phyloP scores from a whole-genome alignment of 306 rosid species.

The Glycine soja region DNA sequence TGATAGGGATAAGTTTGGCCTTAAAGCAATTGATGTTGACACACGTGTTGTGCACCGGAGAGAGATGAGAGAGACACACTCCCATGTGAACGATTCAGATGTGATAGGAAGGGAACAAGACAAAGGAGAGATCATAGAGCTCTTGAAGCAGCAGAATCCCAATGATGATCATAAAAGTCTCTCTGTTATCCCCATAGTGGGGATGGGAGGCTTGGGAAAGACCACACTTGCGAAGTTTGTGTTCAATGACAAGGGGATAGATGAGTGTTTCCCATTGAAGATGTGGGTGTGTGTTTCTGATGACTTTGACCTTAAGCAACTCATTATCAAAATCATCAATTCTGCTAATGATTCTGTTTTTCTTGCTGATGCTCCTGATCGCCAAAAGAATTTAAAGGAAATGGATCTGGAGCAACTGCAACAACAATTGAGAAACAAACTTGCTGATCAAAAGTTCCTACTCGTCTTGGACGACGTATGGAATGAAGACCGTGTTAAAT shows the following conservation, averaged over 20 bases:
- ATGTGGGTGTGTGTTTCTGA: slow-evolving; percentile 43
- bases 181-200: slow-evolving; percentile 39
- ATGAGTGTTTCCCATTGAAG: neutral
- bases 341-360: neutral
- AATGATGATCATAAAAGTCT: too few relatives aligned
- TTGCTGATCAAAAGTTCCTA: too few relatives aligned
- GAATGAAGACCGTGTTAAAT: too few relatives aligned
- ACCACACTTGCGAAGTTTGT: slow-evolving; percentile 41
- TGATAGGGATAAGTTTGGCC: neutral
- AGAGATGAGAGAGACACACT: slow-evolving; percentile 25
- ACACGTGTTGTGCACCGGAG: neutral
- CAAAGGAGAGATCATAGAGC: neutral
- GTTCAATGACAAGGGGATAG: slow-evolving; percentile 3
- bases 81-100: neutral
- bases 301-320: slow-evolving; percentile 24
- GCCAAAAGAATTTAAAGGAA: neutral
- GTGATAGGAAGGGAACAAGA: too few relatives aligned
- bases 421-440: neutral
- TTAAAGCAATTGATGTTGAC: slow-evolving; percentile 3
- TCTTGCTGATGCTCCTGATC: neutral
- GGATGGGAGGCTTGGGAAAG: slow-evolving; percentile 45
- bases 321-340: slow-evolving; percentile 21
- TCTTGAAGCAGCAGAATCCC: slow-evolving; percentile 1
- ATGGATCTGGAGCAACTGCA: neutral
- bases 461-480: too few relatives aligned